Base-by-base conservation (phyloP, 1,284 basidiomycete genomes). In the Naganishia albida region DNA sequence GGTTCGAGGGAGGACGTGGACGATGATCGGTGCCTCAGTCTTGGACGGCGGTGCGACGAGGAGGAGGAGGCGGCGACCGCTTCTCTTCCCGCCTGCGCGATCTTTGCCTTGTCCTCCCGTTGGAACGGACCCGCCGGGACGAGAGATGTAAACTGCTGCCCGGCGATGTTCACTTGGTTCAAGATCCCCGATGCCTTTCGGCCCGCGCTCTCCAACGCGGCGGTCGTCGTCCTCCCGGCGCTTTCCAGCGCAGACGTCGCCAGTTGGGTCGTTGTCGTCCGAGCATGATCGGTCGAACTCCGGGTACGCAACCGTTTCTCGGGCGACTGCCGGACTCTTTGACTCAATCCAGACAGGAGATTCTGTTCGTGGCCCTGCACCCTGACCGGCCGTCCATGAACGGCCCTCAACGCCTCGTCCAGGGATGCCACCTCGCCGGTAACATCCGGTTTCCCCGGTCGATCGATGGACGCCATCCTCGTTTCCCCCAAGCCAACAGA, bases 121-220 rank as follows among this genome's bases (percentile, higher is more conserved):
- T 54, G 52, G 42, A 63, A 63, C 26, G 55, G 63, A 46, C 49
- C 57, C 25, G 23, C 48, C 23, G 63, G 54, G 3, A 64, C 54
- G 25, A 57, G 46, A 16, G 63, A 52, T 8, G 63, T 28, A 26
- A 64, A 64, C 7, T 55, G 63, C 20, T 59, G 50, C n/a, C 63
- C 63, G 7, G 54, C 63, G 13, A 64, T 57, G 28, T 50, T 60
- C 34, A 60, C 56, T 20, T 60, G 56, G 25, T 60, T 60, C 46
- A 60, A 23, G 28, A 60, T 60, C 12, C 56, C 56, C 7, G 56
- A 60, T 12, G 56, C 56, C 56, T 48, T 60, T 44, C 34, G 48
- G 10, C 44, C 46, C 23, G 46, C 56, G 25, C 34, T 49, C 56
- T 60, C 44, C 13, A 59, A 30, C 23, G 56, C 44, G 13, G 56